Evolutionary conservation across 1,284 basidiomycete genomes (phyloP), one percentile per base, ranked within the genome.

Genomic region (Microbotryum intermedium): DNA sequence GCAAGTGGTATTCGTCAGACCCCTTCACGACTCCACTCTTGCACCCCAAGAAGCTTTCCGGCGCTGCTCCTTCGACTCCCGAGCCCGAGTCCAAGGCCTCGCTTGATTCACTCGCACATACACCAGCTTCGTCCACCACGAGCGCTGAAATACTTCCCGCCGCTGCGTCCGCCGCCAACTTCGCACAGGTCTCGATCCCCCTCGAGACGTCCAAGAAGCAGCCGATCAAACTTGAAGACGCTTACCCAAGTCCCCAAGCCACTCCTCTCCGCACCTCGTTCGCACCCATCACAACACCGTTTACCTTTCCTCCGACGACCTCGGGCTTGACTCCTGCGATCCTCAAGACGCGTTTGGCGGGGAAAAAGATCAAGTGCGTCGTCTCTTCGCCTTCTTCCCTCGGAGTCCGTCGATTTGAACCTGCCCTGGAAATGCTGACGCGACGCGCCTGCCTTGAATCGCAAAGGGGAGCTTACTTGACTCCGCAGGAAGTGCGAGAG

Each of bases 351-450:
- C 78, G 90, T 25, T 72, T 90, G 59, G 78, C 79, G 21, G 85
- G 86, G 30, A 91, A 90, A 78, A 90, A 90, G 76, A 79, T 84
- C 67, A 90, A 89, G 87, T 88, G 73, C 71, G 81, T 71, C 45
- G 9, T 69, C 18, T 28, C 48, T n/a, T 6, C 39, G 9, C n/a
- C 59, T 61, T 45, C 48, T 48, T 45, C 4, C 20, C 6, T 52
- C 25, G 23, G 9, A 13, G 6, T 28, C 25, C 47, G 13, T 48
- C 44, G 6, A 16, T 5, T 13, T 45, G 18, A 30, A 42, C n/a
- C n/a, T 59, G 42, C 4, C 46, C 26, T 5, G 50, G 26, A 49
- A 49, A 20, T 20, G 44, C 43, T 21, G 30, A 42, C 56, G 39
- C 46, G 30, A 13, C 30, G 16, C 51, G 8, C 43, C 2, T n/a